phyloP scores from a whole-genome alignment of 2,329 filamentous ascomycete species.

The Endoconidiophora laricicola region DNA sequence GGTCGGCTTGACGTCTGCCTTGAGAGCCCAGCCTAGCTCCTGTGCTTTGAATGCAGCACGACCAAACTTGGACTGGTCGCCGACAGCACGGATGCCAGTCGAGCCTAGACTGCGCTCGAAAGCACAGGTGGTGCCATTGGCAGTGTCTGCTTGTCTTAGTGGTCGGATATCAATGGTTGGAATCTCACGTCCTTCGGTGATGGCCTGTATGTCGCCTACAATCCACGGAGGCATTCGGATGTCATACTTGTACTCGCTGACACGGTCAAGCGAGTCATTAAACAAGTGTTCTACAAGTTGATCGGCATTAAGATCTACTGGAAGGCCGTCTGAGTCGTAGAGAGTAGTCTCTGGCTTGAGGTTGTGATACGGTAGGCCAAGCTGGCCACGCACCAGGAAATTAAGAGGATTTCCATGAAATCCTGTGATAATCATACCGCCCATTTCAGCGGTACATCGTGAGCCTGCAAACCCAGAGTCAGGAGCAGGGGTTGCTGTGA shows the following conservation, averaged over 20 bases:
- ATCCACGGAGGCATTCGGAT: slow-evolving; percentile 51
- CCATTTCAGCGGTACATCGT: slow-evolving; percentile 80
- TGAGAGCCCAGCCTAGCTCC: slow-evolving; percentile 68
- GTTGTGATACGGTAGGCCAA: slow-evolving; percentile 72
- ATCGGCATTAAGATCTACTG: slow-evolving; percentile 66
- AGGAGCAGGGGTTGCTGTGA: slow-evolving; percentile 40
- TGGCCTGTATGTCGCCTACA: slow-evolving; percentile 65
- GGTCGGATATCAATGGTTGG: slow-evolving; percentile 40
- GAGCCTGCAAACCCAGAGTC: slow-evolving; percentile 32
- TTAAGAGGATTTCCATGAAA: slow-evolving; percentile 96
- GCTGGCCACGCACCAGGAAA: slow-evolving; percentile 74
- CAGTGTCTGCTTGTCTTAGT: slow-evolving; percentile 44
- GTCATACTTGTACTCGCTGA: slow-evolving; percentile 79
- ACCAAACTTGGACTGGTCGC: slow-evolving; percentile 10
- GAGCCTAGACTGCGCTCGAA: slow-evolving; percentile 1
- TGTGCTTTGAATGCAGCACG: slow-evolving; percentile 57
- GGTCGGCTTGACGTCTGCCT: slow-evolving; percentile 42
- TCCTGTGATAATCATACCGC: slow-evolving; percentile 93
- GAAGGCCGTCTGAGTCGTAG: slow-evolving; percentile 65
- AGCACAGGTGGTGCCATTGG: slow-evolving; percentile 21
- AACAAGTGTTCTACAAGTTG: slow-evolving; percentile 78
- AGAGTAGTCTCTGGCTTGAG: slow-evolving; percentile 69
- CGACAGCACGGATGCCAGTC: slow-evolving; percentile 5
- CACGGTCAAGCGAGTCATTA: slow-evolving; percentile 84
- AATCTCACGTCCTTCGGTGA: slow-evolving; percentile 70